Conservation (phyloP, 805 yeast genomes). For the Saturnispora besseyi region DNA sequence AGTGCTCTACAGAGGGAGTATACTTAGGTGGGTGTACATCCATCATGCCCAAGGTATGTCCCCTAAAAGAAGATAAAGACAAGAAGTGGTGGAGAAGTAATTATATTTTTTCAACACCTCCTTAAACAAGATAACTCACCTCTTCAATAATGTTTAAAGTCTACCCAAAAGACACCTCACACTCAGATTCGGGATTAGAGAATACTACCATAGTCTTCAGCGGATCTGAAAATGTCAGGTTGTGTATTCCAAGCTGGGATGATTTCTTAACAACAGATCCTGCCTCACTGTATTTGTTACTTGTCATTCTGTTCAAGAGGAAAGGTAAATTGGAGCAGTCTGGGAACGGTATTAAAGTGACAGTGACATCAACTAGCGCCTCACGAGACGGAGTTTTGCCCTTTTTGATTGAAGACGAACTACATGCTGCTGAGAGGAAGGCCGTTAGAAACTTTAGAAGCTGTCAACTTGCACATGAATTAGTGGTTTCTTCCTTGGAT, state of each 20-base stretch:
- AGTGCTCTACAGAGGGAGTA: slow-evolving; percentile 22
- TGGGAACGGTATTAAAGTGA: slow-evolving; percentile 17
- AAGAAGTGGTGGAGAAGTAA: background rate
- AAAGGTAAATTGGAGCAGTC: background rate
- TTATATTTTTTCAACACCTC: background rate
- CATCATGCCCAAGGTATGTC: background rate
- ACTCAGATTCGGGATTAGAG: background rate
- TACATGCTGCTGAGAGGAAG: slow-evolving; percentile 8
- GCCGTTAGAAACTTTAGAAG: slow-evolving; percentile 3
- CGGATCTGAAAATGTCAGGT: slow-evolving; percentile 4
- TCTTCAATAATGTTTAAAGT: background rate
- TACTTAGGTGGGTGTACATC: slow-evolving; percentile 17
- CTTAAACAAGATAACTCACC: background rate
- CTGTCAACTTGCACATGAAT: slow-evolving; percentile 4
- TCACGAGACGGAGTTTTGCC: slow-evolving; percentile 47
- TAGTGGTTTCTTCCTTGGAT: background rate
- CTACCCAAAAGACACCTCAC: background rate
- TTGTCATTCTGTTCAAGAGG: background rate
- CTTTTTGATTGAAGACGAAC: slow-evolving; percentile 42
- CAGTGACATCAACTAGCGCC: slow-evolving; percentile 41
- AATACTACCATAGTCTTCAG: background rate
- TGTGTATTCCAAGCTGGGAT: slow-evolving; percentile 1
- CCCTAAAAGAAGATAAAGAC: background rate
- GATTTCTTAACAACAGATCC: background rate
- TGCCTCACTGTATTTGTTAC: background rate